Conservation (phyloP, 768 basidiomycete genomes). For the Lactarius pseudohatsudake region DNA sequence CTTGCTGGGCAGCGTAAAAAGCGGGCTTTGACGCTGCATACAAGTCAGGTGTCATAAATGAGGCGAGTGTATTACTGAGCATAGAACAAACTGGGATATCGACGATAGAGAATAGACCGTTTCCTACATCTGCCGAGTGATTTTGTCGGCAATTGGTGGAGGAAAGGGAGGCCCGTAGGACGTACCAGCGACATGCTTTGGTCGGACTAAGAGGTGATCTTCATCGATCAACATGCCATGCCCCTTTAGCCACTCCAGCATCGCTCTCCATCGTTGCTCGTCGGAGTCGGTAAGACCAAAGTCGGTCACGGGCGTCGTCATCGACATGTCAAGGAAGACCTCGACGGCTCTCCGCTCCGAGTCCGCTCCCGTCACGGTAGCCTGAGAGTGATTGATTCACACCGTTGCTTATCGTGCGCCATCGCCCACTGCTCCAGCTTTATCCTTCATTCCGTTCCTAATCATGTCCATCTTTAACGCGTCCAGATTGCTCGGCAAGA, state of each 20-base stretch:
- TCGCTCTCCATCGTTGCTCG: constrained; percentile 22
- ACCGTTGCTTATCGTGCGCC: background rate
- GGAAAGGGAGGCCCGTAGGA: constrained; percentile 22
- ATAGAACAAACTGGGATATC: constrained; percentile 42
- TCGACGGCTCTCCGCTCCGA: constrained; percentile 10
- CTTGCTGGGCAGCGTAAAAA: constrained; percentile 70
- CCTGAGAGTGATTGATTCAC: background rate
- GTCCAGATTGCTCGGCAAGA: constrained; percentile 78
- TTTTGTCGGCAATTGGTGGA: constrained; percentile 2
- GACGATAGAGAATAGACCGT: constrained; percentile 63
- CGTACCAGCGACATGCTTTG: constrained; percentile 53
- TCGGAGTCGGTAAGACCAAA: constrained; percentile 4
- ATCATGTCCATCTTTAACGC: constrained; percentile 81
- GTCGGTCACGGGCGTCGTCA: background rate
- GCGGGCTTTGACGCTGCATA: constrained; percentile 28
- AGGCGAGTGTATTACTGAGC: background rate
- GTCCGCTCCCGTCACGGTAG: background rate
- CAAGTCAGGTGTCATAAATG: background rate
- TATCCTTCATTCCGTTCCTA: constrained; percentile 17
- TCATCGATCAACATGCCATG: constrained; percentile 33
- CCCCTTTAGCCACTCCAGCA: constrained; percentile 26
- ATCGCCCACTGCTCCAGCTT: background rate
- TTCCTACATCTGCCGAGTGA: constrained; percentile 52
- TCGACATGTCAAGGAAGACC: background rate
- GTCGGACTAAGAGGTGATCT: constrained; percentile 49